Conservation (phyloP, 768 basidiomycete species). For the Termitomyces heimii region DNA sequence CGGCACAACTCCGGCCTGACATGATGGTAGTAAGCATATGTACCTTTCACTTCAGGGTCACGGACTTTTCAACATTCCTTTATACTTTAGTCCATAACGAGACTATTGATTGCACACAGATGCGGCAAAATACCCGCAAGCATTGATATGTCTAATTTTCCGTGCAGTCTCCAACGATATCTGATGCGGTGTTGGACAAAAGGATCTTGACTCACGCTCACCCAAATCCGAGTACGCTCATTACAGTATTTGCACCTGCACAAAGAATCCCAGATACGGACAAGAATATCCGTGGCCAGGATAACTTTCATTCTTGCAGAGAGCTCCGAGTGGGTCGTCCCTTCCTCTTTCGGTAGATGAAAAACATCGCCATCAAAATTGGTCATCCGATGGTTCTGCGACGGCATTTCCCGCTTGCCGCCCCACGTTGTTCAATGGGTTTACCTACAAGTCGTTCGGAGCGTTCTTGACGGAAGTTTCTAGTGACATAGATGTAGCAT, state of each 20-base stretch:
- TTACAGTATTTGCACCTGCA: neutral
- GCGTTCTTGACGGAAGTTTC: neutral
- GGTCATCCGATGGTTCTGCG: neutral
- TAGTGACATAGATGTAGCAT: neutral
- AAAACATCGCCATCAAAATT: slow-evolving; percentile 1
- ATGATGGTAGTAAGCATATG: neutral
- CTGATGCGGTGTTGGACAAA: neutral
- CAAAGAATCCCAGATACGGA: neutral
- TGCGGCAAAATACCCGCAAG: neutral
- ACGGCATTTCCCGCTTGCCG: neutral
- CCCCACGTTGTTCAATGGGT: too few species aligned
- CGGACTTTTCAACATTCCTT: neutral
- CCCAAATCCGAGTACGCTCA: neutral
- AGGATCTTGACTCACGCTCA: neutral
- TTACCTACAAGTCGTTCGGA: neutral
- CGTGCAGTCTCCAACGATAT: neutral
- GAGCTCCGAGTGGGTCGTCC: neutral
- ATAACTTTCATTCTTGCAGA: neutral
- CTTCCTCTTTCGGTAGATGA: neutral
- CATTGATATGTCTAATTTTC: neutral
- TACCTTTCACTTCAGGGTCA: slow-evolving; percentile 4
- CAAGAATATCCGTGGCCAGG: neutral
- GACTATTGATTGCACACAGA: neutral
- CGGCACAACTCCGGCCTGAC: neutral
- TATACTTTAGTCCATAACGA: neutral